Evolutionary conservation across 140 eudicot species (phyloP), one percentile per base, ranked within the genome.

Genomic region (Anethum foeniculum): DNA sequence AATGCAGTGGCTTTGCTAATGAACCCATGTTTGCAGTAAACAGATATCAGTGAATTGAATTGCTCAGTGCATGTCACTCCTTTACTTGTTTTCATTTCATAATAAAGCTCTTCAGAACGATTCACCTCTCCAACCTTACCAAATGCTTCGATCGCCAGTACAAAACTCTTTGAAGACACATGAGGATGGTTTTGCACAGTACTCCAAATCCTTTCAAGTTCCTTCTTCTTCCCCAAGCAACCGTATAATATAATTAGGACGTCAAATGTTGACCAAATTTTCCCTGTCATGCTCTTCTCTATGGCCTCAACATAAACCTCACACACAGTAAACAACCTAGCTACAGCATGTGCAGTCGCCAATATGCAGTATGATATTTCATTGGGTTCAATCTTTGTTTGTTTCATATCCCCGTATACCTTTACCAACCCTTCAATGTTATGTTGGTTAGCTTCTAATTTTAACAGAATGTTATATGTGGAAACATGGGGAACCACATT

Each of bases 271-370:
- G 98, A 91, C 98, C 99, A 93, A 83, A 93, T 96, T 16, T 82
- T 82, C 54, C 98, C 98, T 0, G 90, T 86, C 88, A 88, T 89
- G 19, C 90, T 87, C 88, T 88, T 96, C 86, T 96, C 89, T 15
- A 96, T 83, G 15, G 88, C 85, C 81, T 90, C 99, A 36, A 90
- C 90, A 87, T 96, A 93, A 8, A 86, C 86, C 86, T 89, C 99
- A 47, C 98, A 92, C 0, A 84, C 98, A 14, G 93, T 89, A 81
- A 76, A 91, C 83, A 91, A 81, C 80, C 96, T 89, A 14, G 99
- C 99, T 71, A 91, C 99, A 41, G 94, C 99, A 80, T 96, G 98
- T n/a, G 97, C 90, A 75, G 90, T 87, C 18, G 99, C 99, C 32
- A 96, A 21, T 79, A 90, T 90, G 81, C 96, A 96, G 77, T 85